Evolutionary conservation across 495 filamentous ascomycete species (phyloP).

Genomic region (Parachaetomium inaequale): DNA sequence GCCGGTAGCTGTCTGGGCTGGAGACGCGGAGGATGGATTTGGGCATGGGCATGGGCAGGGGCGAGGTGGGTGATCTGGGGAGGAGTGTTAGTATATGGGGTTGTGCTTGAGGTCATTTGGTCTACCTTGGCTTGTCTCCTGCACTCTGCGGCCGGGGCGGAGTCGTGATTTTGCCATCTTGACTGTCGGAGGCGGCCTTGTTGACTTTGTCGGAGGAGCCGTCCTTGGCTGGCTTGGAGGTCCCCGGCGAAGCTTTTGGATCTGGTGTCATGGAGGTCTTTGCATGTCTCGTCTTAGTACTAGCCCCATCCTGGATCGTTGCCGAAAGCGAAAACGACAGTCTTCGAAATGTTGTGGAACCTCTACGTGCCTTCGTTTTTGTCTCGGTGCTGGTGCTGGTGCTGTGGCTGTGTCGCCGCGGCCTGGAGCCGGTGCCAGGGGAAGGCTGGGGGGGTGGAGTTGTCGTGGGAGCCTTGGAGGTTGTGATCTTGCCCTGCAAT

Average conservation of each 20-base stretch:
- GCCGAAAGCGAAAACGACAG: slow-evolving; percentile 25
- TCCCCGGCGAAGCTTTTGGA: slow-evolving; percentile 15
- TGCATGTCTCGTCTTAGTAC: slow-evolving; percentile 31
- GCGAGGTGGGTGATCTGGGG: not conserved
- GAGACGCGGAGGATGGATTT: slow-evolving; percentile 34
- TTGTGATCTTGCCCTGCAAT: slow-evolving; percentile 21
- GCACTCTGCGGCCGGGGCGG: not conserved
- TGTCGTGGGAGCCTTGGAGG: slow-evolving; percentile 8
- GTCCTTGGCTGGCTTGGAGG: slow-evolving; percentile 25
- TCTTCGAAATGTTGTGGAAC: slow-evolving; percentile 28
- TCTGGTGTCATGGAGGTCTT: slow-evolving; percentile 26
- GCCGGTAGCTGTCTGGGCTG: slow-evolving; percentile 26
- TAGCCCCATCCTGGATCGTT: slow-evolving; percentile 20
- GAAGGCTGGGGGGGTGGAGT: slow-evolving; percentile 11
- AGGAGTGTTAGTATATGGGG: not conserved
- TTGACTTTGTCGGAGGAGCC: slow-evolving; percentile 28
- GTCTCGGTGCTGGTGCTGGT: slow-evolving; percentile 19
- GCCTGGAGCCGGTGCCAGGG: slow-evolving; percentile 20
- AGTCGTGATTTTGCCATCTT: slow-evolving; percentile 11
- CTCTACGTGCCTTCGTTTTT: slow-evolving; percentile 36
- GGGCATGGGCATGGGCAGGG: slow-evolving; percentile 22
- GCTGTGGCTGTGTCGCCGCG: slow-evolving; percentile 33
- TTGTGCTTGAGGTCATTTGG: no score
- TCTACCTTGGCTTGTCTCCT: slow-evolving; percentile 24
- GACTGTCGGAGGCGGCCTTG: slow-evolving; percentile 17